Evolutionary conservation across 352 stramenopile genomes (phyloP).

Genomic region (Aphanomyces astaci): DNA sequence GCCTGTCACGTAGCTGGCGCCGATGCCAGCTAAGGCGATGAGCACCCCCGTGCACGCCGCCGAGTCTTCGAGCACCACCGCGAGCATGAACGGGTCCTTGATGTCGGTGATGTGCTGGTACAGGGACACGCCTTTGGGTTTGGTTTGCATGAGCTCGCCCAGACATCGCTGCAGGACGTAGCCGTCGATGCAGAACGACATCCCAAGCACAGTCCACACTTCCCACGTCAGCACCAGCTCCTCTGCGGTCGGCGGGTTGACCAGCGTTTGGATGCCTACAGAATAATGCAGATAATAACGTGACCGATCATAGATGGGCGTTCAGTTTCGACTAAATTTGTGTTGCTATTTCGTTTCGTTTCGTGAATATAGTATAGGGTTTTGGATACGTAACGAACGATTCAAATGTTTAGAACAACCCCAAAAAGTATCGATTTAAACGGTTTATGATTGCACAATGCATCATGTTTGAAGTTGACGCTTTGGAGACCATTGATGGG

Average conservation of each 20-base stretch:
- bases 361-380: too few species aligned
- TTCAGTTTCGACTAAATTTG: too few species aligned
- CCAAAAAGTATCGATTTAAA: too few species aligned
- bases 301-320: too few species aligned
- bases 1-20: constrained; percentile 84
- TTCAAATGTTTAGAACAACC: too few species aligned
- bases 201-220: constrained; percentile 91
- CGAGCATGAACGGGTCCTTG: constrained; percentile 96
- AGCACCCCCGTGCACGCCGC: constrained; percentile 94
- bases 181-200: constrained; percentile 94
- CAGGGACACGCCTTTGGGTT: constrained; percentile 61
- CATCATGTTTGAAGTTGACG: too few species aligned
- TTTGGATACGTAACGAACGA: too few species aligned
- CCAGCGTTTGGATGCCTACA: constrained; percentile 62
- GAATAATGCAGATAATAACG: too few species aligned
- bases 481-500: too few species aligned
- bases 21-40: constrained; percentile 92
- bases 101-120: constrained; percentile 57
- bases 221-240: constrained; percentile 78
- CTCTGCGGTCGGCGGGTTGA: constrained; percentile 43
- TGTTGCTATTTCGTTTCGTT: too few species aligned
- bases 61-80: constrained; percentile 95
- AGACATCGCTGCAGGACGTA: constrained; percentile 92
- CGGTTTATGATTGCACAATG: too few species aligned
- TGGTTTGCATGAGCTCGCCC: constrained; percentile 67